Evolutionary conservation across 495 filamentous ascomycete species (phyloP), one percentile per base, ranked within the genome.

Genomic region (Cudoniella acicularis): DNA sequence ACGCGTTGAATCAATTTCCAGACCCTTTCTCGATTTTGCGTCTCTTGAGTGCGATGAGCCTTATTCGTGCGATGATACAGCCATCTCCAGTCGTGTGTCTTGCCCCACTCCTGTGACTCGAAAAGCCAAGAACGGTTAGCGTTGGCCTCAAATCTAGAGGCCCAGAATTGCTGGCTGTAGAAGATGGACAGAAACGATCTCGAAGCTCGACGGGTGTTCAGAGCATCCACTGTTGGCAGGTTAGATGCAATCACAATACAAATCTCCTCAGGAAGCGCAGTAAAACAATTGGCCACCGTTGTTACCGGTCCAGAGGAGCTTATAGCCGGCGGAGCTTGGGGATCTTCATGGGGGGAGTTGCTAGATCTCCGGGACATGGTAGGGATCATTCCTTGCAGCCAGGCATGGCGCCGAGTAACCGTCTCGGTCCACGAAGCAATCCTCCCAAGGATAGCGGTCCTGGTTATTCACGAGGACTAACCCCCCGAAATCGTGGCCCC

Each of bases 361-460:
- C 36, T 16, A 17, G 25, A 56, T 56, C 54, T 56, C 54, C 22
- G 54, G 54, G 23, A 56, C 54, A 56, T 56, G 16, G 42, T 56
- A 56, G 20, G 54, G 54, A 48, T 56, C 42, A 18, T 48, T 48
- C 25, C 25, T 24, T 47, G 54, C 41, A 48, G 13, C 16, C n/a
- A 47, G 42, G 20, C 10, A 11, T 26, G 23, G 16, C 10, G 40
- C 11, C 6, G n/a, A 47, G 54, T 56, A 1, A 42, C 30, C 3
- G 22, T 16, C 25, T 18, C 22, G 1, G 11, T 56, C 54, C 22
- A 56, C 42, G 20, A 56, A 27, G n/a, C 54, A 42, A 24, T 56
- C 45, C 54, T 56, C 54, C 54, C 54, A 56, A 48, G 54, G 54
- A 56, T 56, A 56, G 54, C 42, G 42, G 41, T 47, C 54, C 42